phyloP scores from a whole-genome alignment of 345 rosid species.

The Bruguiera parviflora region DNA sequence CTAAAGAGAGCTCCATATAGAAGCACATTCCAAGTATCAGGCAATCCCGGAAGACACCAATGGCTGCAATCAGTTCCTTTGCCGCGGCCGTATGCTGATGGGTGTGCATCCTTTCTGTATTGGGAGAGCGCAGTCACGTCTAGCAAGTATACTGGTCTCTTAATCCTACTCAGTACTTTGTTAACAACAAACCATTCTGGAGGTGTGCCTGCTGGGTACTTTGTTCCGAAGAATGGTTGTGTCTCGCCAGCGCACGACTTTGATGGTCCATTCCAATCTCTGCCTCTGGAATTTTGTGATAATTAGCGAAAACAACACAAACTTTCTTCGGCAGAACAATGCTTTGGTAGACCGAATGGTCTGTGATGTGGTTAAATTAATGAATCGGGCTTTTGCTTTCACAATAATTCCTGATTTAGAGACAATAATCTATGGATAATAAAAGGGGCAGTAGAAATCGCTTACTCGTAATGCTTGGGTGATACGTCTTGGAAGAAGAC shows the following conservation, averaged over 20 bases:
- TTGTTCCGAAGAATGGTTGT: constrained; percentile 54
- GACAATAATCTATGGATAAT: too few species aligned
- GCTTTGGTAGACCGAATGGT: too few species aligned
- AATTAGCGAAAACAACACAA: too few species aligned
- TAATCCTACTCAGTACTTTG: constrained; percentile 64
- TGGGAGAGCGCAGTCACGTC: constrained; percentile 58
- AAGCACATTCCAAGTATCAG: constrained; percentile 86
- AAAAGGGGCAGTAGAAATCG: neutral
- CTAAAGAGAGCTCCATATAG: constrained; percentile 52
- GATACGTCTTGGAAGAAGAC: constrained; percentile 86
- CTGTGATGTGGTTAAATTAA: too few species aligned
- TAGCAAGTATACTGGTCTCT: constrained; percentile 64
- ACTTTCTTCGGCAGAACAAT: too few species aligned
- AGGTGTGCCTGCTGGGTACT: constrained; percentile 74
- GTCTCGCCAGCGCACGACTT: constrained; percentile 55
- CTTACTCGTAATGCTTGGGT: constrained; percentile 89
- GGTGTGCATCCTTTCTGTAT: constrained; percentile 53
- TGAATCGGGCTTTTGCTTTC: too few species aligned
- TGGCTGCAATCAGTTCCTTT: constrained; percentile 67
- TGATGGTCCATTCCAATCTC: constrained; percentile 66
- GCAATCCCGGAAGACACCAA: constrained; percentile 97
- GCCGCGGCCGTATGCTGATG: constrained; percentile 45
- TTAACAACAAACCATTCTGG: constrained; percentile 63
- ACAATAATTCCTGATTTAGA: too few species aligned
- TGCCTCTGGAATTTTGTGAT: constrained; percentile 46